Conservation (phyloP, 2,329 filamentous ascomycete genomes). For the Tolypocladium paradoxum region DNA sequence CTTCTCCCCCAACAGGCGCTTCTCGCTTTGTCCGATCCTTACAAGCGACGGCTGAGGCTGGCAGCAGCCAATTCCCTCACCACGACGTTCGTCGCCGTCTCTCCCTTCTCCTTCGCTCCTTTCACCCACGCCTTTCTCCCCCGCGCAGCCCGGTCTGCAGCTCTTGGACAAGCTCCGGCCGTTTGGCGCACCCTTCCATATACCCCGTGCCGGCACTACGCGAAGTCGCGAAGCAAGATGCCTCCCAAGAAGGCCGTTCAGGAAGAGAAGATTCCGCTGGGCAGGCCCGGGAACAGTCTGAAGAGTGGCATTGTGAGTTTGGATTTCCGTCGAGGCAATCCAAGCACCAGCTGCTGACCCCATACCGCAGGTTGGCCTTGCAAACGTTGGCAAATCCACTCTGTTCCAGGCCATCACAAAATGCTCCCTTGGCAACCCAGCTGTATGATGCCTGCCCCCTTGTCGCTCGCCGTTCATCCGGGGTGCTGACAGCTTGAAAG, state of each 20-base stretch:
- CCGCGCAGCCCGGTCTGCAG: slow-evolving; percentile 50
- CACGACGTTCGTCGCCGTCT: slow-evolving; percentile 31
- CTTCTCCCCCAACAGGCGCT: slow-evolving; percentile 14
- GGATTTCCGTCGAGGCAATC: slow-evolving; percentile 2
- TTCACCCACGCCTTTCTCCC: slow-evolving; percentile 34
- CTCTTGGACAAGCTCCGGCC: slow-evolving; percentile 31
- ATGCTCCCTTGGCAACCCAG: slow-evolving; percentile 92
- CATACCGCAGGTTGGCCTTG: slow-evolving; percentile 69
- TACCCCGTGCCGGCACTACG: slow-evolving; percentile 44
- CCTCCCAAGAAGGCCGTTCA: slow-evolving; percentile 85
- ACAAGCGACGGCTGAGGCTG: slow-evolving; percentile 25
- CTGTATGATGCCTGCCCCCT: slow-evolving; percentile 47
- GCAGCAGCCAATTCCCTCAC: slow-evolving; percentile 28
- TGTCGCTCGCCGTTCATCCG: slow-evolving; percentile 21
- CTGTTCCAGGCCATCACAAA: slow-evolving; percentile 99
- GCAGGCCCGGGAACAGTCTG: slow-evolving; percentile 91
- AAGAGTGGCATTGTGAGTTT: slow-evolving; percentile 93
- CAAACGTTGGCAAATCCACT: slow-evolving; percentile 98
- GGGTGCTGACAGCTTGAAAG: slow-evolving; percentile 38
- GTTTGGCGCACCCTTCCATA: slow-evolving; percentile 40
- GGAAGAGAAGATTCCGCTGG: slow-evolving; percentile 94
- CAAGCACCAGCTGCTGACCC: not conserved
- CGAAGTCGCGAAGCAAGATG: slow-evolving; percentile 66
- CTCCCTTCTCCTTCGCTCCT: slow-evolving; percentile 42
- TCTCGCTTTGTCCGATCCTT: slow-evolving; percentile 1